Evolutionary conservation across 2,329 filamentous ascomycete species (phyloP).

Genomic region (Colletotrichum kahawae): DNA sequence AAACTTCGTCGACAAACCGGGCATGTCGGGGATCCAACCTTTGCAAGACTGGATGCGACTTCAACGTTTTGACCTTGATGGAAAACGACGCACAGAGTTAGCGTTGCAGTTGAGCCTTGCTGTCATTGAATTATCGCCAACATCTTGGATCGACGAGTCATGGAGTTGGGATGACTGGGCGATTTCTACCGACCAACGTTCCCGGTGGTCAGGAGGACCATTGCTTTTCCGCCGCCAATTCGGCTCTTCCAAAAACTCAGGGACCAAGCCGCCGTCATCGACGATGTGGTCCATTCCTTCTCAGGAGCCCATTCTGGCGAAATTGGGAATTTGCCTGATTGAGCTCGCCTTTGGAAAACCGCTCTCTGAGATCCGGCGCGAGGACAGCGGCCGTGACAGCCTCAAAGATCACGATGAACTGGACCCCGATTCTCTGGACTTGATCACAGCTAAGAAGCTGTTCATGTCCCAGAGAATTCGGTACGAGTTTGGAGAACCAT

Average conservation of each 20-base stretch:
- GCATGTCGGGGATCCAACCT: neutral
- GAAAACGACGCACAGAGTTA: neutral
- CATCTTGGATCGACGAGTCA: neutral
- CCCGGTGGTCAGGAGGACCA: neutral
- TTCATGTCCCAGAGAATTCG: neutral
- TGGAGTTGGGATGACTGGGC: neutral
- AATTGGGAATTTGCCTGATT: neutral
- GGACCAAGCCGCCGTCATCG: neutral
- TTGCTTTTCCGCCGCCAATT: neutral
- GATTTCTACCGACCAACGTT: neutral
- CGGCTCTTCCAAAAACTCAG: neutral
- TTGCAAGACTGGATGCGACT: neutral
- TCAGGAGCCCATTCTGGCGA: neutral
- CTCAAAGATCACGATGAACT: neutral
- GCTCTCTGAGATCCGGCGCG: neutral
- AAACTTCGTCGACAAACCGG: neutral
- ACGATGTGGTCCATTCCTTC: neutral
- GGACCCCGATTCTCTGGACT: neutral
- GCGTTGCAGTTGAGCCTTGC: neutral
- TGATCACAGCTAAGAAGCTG: neutral
- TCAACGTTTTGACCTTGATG: neutral
- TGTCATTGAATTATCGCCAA: neutral
- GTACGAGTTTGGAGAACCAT: neutral
- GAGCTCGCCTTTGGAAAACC: neutral
- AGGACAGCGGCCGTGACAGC: neutral